phyloP scores from a whole-genome alignment of 2,329 filamentous ascomycete species.

The Colletotrichum shisoi region DNA sequence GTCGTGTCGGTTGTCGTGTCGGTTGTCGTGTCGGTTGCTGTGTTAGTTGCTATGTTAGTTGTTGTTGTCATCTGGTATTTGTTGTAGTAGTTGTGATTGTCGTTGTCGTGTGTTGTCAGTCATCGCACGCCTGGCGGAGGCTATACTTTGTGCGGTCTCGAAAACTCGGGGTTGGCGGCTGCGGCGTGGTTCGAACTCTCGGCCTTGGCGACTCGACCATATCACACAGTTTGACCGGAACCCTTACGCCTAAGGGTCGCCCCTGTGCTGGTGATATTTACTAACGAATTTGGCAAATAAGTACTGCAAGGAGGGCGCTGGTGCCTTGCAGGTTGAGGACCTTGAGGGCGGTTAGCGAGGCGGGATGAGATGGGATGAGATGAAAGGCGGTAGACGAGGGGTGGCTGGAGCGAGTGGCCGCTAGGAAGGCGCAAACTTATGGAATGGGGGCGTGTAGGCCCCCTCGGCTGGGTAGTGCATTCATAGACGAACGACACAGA shows the following conservation, averaged over 20 bases:
- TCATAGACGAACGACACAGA: too few relatives aligned
- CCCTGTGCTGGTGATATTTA: slow-evolving; percentile 5
- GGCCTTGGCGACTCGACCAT: slow-evolving; percentile 2
- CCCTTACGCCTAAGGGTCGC: slow-evolving; percentile 1
- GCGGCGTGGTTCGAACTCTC: slow-evolving; percentile 1
- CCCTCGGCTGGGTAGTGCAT: not conserved
- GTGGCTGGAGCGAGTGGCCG: not conserved
- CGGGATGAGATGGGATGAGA: not conserved
- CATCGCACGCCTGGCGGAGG: too few relatives aligned
- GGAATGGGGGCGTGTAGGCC: not conserved
- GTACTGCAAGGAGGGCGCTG: not conserved
- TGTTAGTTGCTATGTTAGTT: too few relatives aligned
- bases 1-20: not conserved
- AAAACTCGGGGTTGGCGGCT: not conserved
- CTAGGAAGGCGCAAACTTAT: not conserved
- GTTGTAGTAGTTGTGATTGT: too few relatives aligned
- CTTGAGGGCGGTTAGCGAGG: slow-evolving; percentile 2
- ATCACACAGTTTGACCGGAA: slow-evolving; percentile 9
- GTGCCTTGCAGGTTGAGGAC: not conserved
- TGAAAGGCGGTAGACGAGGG: not conserved
- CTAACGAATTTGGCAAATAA: not conserved
- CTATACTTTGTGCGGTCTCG: too few relatives aligned
- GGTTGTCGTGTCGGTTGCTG: too few relatives aligned
- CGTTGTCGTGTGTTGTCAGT: too few relatives aligned
- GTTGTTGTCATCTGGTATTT: too few relatives aligned